A percentile compares a stretch with the other conserved stretches of the same genome.
phyloP scores from a whole-genome alignment of 805 yeast genomes.

The Ogataea nitratoaversa region DNA sequence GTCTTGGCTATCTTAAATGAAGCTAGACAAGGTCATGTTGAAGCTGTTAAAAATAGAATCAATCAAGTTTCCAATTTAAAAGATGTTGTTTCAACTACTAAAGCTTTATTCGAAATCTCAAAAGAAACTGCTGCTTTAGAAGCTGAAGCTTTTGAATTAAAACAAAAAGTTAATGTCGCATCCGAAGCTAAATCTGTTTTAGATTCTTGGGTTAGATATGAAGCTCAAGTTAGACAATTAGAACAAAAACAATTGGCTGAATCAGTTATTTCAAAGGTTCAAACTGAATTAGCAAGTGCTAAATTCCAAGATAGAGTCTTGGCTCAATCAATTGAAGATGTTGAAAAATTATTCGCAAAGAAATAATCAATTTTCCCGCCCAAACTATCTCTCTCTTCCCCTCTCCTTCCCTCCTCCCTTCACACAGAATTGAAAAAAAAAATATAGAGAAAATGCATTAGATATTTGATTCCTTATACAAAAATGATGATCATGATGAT shows the following conservation, averaged over 20 bases:
- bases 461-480: no score
- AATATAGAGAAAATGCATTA: no score
- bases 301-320: slow-evolving; percentile 92
- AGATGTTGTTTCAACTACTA: slow-evolving; percentile 88
- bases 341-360: slow-evolving; percentile 73
- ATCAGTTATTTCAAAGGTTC: slow-evolving; percentile 82
- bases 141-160: slow-evolving; percentile 88
- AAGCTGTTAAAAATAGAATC: slow-evolving; percentile 91
- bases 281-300: slow-evolving; percentile 76
- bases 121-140: slow-evolving; percentile 96
- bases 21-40: slow-evolving; percentile 85
- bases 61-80: slow-evolving; percentile 81
- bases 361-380: no score
- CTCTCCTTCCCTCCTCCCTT: no score
- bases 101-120: slow-evolving; percentile 87
- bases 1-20: slow-evolving; percentile 61
- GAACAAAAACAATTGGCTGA: slow-evolving; percentile 91
- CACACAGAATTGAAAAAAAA: no score
- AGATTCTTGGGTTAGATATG: slow-evolving; percentile 99
- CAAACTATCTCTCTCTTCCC: no score
- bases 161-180: slow-evolving; percentile 86
- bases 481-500: no score
- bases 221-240: slow-evolving; percentile 90
- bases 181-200: slow-evolving; percentile 89
- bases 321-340: slow-evolving; percentile 85